phyloP scores from a whole-genome alignment of 352 stramenopile species.

The Plasmopara viticola region DNA sequence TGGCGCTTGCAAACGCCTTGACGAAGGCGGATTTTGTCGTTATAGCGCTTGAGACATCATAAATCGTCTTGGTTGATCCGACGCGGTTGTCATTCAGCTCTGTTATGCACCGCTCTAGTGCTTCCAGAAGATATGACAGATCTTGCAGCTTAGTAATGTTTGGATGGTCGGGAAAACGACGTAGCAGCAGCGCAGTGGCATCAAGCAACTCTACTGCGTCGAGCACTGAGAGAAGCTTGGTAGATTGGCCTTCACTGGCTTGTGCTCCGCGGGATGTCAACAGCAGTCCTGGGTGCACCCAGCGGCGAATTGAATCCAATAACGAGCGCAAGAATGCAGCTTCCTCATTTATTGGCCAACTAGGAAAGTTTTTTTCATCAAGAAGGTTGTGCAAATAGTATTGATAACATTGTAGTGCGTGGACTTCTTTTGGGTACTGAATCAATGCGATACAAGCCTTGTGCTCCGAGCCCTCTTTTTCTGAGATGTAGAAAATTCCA shows the following conservation, averaged over 20 bases:
- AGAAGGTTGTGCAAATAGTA: constrained; percentile 86
- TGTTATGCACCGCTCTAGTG: constrained; percentile 75
- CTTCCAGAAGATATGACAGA: constrained; percentile 64
- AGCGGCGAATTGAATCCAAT: constrained; percentile 70
- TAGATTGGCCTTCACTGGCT: constrained; percentile 36
- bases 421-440: constrained; percentile 77
- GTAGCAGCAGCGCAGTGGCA: constrained; percentile 56
- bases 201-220: constrained; percentile 75
- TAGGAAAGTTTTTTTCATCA: constrained; percentile 80
- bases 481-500: constrained; percentile 72
- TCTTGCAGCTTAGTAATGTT: constrained; percentile 60
- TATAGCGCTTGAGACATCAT: constrained; percentile 54
- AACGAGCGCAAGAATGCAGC: constrained; percentile 62
- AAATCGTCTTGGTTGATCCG: constrained; percentile 26
- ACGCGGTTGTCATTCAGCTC: constrained; percentile 56
- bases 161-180: constrained; percentile 62
- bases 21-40: constrained; percentile 57
- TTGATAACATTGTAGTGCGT: constrained; percentile 82
- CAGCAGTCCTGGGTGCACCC: constrained; percentile 59
- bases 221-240: constrained; percentile 58
- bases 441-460: constrained; percentile 75
- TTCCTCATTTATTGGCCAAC: constrained; percentile 85
- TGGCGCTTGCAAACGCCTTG: constrained; percentile 62
- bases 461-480: constrained; percentile 62
- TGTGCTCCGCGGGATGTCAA: constrained; percentile 35